A percentile compares a stretch with the other conserved stretches of the same genome.
Evolutionary conservation across 164 flowering plant species (phyloP).

Genomic region (Tetracentron sinense): DNA sequence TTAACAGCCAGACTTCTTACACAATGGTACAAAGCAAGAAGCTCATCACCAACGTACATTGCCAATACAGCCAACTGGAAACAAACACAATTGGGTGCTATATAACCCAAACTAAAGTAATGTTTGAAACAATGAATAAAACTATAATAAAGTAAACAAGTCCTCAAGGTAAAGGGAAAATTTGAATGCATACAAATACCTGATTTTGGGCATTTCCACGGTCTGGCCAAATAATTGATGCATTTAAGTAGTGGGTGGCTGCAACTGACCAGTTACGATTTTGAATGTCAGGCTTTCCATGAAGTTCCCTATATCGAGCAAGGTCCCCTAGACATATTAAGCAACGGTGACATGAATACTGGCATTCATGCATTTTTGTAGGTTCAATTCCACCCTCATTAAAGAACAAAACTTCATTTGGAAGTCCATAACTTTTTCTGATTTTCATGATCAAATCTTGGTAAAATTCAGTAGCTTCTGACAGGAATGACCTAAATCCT

Average conservation of each 20-base stretch:
- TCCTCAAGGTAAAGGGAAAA: background rate
- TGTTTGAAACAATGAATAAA: background rate
- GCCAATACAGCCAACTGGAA: conserved; percentile 83
- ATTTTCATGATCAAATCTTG: conserved; percentile 45
- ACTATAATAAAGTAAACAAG: background rate
- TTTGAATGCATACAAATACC: conserved; percentile 30
- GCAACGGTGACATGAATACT: conserved; percentile 69
- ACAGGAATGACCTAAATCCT: conserved; percentile 55
- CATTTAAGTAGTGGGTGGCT: conserved; percentile 59
- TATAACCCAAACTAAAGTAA: conserved; percentile 7
- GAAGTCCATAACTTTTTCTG: conserved; percentile 37
- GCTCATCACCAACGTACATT: conserved; percentile 67
- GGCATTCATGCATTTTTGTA: conserved; percentile 32
- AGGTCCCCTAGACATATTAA: conserved; percentile 81
- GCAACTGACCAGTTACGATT: conserved; percentile 64
- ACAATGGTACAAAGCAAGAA: conserved; percentile 78
- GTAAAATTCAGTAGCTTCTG: conserved; percentile 61
- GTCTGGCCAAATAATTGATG: conserved; percentile 65
- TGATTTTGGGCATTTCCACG: conserved; percentile 94
- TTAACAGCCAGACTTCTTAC: conserved; percentile 74
- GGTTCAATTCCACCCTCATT: conserved; percentile 23
- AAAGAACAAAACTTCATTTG: conserved; percentile 27
- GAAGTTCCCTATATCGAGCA: conserved; percentile 68
- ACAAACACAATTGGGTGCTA: conserved; percentile 4
- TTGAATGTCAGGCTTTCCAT: conserved; percentile 33